Evolutionary conservation across 495 filamentous ascomycete genomes (phyloP).

Genomic region (Podospora fimiseda): DNA sequence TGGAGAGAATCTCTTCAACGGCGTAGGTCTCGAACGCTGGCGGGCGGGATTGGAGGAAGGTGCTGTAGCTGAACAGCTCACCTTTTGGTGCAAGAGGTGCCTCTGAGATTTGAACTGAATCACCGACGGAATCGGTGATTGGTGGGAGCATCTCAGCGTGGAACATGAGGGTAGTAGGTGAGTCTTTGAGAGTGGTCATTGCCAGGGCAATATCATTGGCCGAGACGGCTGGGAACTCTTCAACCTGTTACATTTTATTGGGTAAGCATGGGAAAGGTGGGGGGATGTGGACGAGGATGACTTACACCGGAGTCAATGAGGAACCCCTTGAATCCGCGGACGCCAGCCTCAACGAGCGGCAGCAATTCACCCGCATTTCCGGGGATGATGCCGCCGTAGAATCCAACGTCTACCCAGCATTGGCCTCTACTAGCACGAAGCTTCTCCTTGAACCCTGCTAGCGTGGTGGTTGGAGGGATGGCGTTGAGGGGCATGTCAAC

Average conservation of each 20-base stretch:
- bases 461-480: conserved; percentile 91
- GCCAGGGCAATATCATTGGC: conserved; percentile 69
- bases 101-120: conserved; percentile 63
- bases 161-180: conserved; percentile 90
- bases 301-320: conserved; percentile 92
- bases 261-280: conserved; percentile 2
- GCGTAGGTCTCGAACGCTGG: conserved; percentile 88
- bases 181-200: conserved; percentile 69
- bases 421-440: conserved; percentile 76
- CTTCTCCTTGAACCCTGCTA: conserved; percentile 76
- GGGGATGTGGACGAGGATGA: conserved; percentile 10
- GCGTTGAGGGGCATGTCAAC: conserved; percentile 98
- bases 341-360: conserved; percentile 73
- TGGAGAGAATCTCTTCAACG: conserved; percentile 74
- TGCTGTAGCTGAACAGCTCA: conserved; percentile 72
- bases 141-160: conserved; percentile 98
- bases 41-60: conserved; percentile 88
- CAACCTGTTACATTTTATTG: conserved; percentile 56
- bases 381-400: conserved; percentile 93
- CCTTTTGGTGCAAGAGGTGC: conserved; percentile 71
- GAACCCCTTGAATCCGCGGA: conserved; percentile 96
- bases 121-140: conserved; percentile 72
- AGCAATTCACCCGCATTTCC: conserved; percentile 79
- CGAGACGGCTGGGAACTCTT: conserved; percentile 90
- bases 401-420: conserved; percentile 98